These are phyloP conservation scores for Phaeosphaeriaceae sp. DNA, from an alignment of 2,329 filamentous ascomycete species.

Conservation along the genomic window DNA sequence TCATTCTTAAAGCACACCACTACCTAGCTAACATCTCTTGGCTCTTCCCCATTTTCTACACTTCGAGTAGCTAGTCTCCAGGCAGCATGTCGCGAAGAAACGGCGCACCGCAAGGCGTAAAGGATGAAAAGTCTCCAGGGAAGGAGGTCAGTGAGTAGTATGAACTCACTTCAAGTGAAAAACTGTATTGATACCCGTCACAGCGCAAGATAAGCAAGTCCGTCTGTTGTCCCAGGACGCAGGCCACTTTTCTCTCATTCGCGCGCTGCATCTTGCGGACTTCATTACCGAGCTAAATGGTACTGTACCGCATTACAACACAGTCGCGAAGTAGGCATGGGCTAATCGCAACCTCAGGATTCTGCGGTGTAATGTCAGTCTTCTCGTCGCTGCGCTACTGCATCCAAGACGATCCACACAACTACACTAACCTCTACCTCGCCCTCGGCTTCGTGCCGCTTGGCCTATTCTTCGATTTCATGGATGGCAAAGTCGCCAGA, in stretches of 20 bases:
- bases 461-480: constrained; percentile 90
- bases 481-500: constrained; percentile 94
- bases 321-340: neutral
- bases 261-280: constrained; percentile 76
- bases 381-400: constrained; percentile 95
- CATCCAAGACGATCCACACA: constrained; percentile 68
- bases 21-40: constrained; percentile 7
- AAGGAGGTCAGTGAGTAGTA: constrained; percentile 52
- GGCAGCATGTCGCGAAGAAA: constrained; percentile 68
- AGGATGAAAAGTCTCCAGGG: constrained; percentile 46
- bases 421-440: constrained; percentile 75
- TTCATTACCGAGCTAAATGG: constrained; percentile 84
- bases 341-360: constrained; percentile 57
- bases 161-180: neutral
- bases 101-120: constrained; percentile 57
- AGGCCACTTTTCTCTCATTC: constrained; percentile 71
- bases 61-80: neutral
- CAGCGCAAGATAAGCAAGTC: constrained; percentile 77
- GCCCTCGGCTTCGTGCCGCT: constrained; percentile 89
- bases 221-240: constrained; percentile 71
- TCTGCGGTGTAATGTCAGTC: constrained; percentile 92
- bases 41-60: neutral
- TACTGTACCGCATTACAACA: constrained; percentile 20
- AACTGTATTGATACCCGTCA: constrained; percentile 11
- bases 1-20: constrained; percentile 1